Evolutionary conservation across 345 rosid genomes (phyloP).

Genomic region (Gossypium thurberi): DNA sequence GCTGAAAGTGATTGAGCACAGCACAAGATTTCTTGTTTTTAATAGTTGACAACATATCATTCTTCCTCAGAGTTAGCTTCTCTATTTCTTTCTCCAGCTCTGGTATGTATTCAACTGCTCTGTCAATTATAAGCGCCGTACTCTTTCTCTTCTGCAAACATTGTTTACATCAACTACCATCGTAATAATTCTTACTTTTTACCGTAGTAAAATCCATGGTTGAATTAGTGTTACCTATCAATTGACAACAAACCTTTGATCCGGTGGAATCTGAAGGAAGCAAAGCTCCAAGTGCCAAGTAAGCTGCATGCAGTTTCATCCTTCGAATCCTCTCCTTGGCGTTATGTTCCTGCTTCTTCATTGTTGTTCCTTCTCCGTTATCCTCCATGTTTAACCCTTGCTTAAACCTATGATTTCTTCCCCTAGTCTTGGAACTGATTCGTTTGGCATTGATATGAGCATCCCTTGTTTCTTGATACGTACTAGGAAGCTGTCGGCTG

Average conservation of each 20-base stretch:
- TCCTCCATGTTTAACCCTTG: neutral
- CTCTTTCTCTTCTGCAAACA: constrained; percentile 26
- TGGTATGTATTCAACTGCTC: constrained; percentile 31
- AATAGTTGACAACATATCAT: constrained; percentile 7
- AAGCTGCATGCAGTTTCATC: constrained; percentile 27
- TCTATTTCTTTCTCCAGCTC: constrained; percentile 28
- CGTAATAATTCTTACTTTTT: neutral
- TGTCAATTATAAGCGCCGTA: constrained; percentile 24
- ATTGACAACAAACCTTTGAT: constrained; percentile 23
- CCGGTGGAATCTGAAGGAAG: constrained; percentile 22
- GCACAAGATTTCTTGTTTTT: neutral
- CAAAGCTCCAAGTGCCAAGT: constrained; percentile 26
- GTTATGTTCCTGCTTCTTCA: constrained; percentile 27
- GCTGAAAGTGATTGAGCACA: neutral
- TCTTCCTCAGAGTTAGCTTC: constrained; percentile 23
- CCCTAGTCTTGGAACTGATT: neutral
- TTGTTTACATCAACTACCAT: neutral
- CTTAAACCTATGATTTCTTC: neutral
- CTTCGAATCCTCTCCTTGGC: constrained; percentile 40
- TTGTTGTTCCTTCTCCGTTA: constrained; percentile 3
- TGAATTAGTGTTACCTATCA: too few relatives aligned
- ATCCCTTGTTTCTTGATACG: neutral
- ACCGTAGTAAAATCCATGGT: too few relatives aligned
- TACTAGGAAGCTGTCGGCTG: neutral
- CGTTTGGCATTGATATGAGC: neutral